Percentiles rank a stretch among this genome's conserved stretches.
These are phyloP conservation scores for Plasmodium adleri DNA, from an alignment of 169 alveolate species.

Conservation along the genomic window DNA sequence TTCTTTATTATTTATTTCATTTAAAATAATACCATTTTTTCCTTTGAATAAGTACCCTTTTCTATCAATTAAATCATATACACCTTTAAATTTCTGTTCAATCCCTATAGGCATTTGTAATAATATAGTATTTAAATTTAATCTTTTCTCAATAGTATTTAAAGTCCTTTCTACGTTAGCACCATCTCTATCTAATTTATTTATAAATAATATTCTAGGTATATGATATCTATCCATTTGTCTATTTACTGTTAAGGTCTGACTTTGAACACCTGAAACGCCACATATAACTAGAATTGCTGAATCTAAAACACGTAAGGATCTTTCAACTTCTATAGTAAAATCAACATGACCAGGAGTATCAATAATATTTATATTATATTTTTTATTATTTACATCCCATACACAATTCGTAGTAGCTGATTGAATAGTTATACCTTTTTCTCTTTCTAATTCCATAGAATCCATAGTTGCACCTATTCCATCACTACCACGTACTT, in stretches of 20 bases:
- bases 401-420: slow-evolving; percentile 96
- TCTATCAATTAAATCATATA: slow-evolving; percentile 89
- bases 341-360: slow-evolving; percentile 99
- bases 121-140: slow-evolving; percentile 84
- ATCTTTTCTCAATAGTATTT: slow-evolving; percentile 89
- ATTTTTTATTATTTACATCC: slow-evolving; percentile 82
- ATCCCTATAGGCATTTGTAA: slow-evolving; percentile 92
- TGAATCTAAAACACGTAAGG: slow-evolving; percentile 97
- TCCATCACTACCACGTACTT: slow-evolving; percentile 96
- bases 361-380: slow-evolving; percentile 95
- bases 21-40: slow-evolving; percentile 86
- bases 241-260: slow-evolving; percentile 97
- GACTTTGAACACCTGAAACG: slow-evolving; percentile 97
- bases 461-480: slow-evolving; percentile 98
- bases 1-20: slow-evolving; percentile 87
- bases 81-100: slow-evolving; percentile 92
- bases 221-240: slow-evolving; percentile 96
- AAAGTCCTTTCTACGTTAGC: slow-evolving; percentile 94
- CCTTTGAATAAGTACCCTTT: slow-evolving; percentile 93
- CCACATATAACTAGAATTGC: slow-evolving; percentile 96
- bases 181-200: slow-evolving; percentile 97
- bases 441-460: slow-evolving; percentile 98
- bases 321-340: slow-evolving; percentile 98
- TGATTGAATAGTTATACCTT: slow-evolving; percentile 96
- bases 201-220: slow-evolving; percentile 94